Evolutionary conservation across 2,329 filamentous ascomycete species (phyloP), one percentile per base, ranked within the genome.

Genomic region (Fusarium sp.): DNA sequence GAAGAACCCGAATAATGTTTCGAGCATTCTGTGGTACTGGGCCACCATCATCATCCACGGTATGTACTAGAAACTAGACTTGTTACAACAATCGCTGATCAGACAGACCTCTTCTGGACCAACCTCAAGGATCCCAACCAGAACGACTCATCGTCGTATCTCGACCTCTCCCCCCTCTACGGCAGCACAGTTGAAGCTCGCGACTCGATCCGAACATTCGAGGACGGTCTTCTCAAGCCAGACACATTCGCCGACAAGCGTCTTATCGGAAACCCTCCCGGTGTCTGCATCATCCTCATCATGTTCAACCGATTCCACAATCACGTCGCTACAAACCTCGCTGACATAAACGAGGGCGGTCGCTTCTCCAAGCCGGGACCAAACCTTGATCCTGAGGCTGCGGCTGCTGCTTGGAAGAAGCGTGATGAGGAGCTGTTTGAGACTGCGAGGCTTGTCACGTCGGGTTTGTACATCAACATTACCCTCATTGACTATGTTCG

Each of bases 231-330:
- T 79, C 84, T 95, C 74, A 94, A 95, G 84, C 87, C 91, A 0
- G 93, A 96, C 75, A 85, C 86, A 9, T 95, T 93, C 73, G 90
- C 92, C 4, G 92, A 94, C 77, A 91, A 91, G 81, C 87, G 93
- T 62, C 84, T 95, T 3, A 82, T 92, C 27, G 92, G 90, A 11
- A 92, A 93, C 77, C 93, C 93, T 0, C 92, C 93, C 0, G 92
- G 92, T 14, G 92, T 93, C 6, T 88, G 90, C 64, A 91, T 93
- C 6, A 77, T 95, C 4, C 83, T 95, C 31, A 87, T 95, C 81
- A 94, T 95, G 92, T 92, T 94, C 83, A 92, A 92, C 77, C 89
- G 91, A 27, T 97, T 97, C 83, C 96, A 98, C 83, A 98, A 98
- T 82, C 88, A 96, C 73, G 90, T 95, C 0, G 95, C 93, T 2